Base-by-base conservation (phyloP, 179 eudicot genomes). In the Amaranthus tricolor region DNA sequence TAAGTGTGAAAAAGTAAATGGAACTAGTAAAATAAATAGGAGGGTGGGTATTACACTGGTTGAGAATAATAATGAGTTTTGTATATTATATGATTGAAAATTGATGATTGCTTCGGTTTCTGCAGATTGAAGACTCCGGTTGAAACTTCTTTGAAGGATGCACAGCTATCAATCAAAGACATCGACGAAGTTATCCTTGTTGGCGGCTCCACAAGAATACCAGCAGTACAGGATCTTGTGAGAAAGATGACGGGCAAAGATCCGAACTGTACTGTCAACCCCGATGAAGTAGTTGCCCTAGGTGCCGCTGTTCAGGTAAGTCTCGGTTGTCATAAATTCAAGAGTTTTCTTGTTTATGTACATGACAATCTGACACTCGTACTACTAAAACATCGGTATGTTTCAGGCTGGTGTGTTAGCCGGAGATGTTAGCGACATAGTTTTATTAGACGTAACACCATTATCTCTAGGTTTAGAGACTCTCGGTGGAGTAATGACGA, bases 141-240 rank as follows among this genome's bases (percentile, higher is more conserved):
- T 6, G 82, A 87, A 78, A 82, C 77, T 16, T 74, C 91, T 54
- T 74, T 88, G 62, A 85, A 80, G 68, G 90, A 88, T 77, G 91
- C 89, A 55, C 82, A 85, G 56, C 81, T 88, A 56, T 74, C 87
- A 2, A 70, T 78, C 72, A 85, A 84, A 63, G 89, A 88, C 74
- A 75, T 88, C 44, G 89, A 85, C 58, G 91, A 88, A 82, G 87
- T 88, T 45, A 84, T 88, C 72, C 89, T 88, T 71, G 91, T 88
- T 63, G 91, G 91, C 70, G 91, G 91, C 2, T 88, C 91, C 55
- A 88, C 86, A n/a, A 84, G 91, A 57, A 85, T 85, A 53, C 88
- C 88, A 11, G 79, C 89, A 53, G 89, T 85, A 31, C 89, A 85
- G 61, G 82, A 85, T 51, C 77, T 85, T 62, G 91, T 88, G 59